Conservation (phyloP, 257 asterid genomes). For the Primulina tabacum region DNA sequence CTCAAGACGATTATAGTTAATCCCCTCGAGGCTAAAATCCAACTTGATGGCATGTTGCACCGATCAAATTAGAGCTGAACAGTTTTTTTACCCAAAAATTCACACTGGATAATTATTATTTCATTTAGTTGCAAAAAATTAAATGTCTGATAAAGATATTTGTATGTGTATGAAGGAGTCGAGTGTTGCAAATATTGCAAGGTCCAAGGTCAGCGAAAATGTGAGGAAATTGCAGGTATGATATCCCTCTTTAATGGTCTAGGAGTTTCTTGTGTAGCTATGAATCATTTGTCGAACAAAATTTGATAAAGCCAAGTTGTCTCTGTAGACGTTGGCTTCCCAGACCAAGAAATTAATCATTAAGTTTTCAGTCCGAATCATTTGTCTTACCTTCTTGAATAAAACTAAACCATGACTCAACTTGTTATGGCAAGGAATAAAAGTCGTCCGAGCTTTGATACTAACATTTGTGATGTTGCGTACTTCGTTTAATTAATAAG, state of each 20-base stretch:
- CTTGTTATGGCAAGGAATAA: too few species aligned
- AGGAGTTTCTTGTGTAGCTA: not conserved
- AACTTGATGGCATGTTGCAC: not conserved
- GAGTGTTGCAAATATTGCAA: constrained; percentile 56
- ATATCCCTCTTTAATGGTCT: not conserved
- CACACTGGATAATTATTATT: not conserved
- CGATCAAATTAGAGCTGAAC: not conserved
- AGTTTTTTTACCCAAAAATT: not conserved
- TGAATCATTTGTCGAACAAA: not conserved
- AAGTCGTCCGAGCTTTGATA: too few species aligned
- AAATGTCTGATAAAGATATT: not conserved
- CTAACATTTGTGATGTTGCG: too few species aligned
- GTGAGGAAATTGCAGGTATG: constrained; percentile 82
- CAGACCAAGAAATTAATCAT: not conserved
- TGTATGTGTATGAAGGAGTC: constrained; percentile 52
- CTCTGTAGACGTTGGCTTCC: not conserved
- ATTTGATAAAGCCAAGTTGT: not conserved
- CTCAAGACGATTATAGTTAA: constrained; percentile 7
- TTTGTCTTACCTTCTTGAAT: not conserved
- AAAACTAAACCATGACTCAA: not conserved
- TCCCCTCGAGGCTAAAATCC: not conserved
- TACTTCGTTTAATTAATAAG: too few species aligned
- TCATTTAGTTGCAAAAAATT: not conserved
- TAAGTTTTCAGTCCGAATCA: not conserved
- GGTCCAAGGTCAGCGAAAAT: constrained; percentile 71